These are phyloP conservation scores for Epichloe amarillans DNA, from an alignment of 2,329 filamentous ascomycete species.

Conservation along the genomic window DNA sequence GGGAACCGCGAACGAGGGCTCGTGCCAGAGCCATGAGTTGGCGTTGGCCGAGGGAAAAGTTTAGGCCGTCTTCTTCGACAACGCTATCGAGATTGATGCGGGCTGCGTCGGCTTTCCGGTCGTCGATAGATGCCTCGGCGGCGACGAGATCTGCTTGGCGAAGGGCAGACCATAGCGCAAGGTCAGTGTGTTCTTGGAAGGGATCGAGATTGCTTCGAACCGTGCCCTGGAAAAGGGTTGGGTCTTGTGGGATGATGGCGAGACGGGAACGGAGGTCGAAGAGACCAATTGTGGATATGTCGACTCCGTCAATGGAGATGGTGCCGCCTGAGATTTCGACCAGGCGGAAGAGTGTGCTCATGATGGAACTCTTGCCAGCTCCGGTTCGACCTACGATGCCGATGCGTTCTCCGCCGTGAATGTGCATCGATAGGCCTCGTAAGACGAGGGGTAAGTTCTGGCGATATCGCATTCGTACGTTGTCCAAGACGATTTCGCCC, in stretches of 20 bases:
- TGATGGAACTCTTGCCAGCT: conserved; percentile 72
- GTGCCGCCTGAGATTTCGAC: conserved; percentile 50
- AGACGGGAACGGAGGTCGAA: conserved; percentile 63
- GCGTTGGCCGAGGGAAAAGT: conserved; percentile 88
- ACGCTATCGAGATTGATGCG: conserved; percentile 71
- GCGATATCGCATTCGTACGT: conserved; percentile 70
- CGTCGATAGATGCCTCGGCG: conserved; percentile 49
- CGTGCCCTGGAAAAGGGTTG: conserved; percentile 70
- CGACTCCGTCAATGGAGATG: conserved; percentile 52
- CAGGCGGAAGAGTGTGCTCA: conserved; percentile 69
- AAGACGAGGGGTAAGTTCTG: conserved; percentile 59
- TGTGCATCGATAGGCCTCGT: conserved; percentile 56
- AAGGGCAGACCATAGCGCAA: conserved; percentile 65
- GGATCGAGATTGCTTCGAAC: conserved; percentile 70
- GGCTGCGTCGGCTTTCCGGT: conserved; percentile 57
- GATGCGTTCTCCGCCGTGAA: conserved; percentile 63
- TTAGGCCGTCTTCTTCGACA: conserved; percentile 89
- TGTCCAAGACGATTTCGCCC: conserved; percentile 65
- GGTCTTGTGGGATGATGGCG: conserved; percentile 75
- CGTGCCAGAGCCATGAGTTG: conserved; percentile 91
- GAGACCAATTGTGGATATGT: conserved; percentile 62
- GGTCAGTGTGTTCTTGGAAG: conserved; percentile 64
- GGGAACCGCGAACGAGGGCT: conserved; percentile 72
- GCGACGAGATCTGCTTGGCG: conserved; percentile 62
- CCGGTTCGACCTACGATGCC: conserved; percentile 73